These are phyloP conservation scores for Crithidia mellificae DNA, from an alignment of 208 protist species.

Conservation along the genomic window DNA sequence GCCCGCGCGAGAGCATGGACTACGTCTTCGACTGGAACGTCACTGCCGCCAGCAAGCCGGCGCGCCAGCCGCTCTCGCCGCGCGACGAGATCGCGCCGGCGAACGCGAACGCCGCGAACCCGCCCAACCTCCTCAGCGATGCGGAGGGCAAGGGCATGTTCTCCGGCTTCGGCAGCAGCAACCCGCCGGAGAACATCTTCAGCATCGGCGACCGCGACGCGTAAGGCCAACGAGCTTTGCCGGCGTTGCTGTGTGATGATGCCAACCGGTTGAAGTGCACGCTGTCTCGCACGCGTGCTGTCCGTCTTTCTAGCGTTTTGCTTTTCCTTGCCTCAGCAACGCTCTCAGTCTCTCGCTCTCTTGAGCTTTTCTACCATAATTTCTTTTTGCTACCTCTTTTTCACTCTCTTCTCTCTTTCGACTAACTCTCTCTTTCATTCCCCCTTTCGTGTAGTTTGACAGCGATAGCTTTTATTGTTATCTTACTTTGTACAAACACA, in stretches of 20 bases:
- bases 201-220: constrained; percentile 43
- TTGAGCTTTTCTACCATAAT: too few relatives aligned
- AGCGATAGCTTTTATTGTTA: too few relatives aligned
- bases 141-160: constrained; percentile 47
- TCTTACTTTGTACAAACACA: not conserved
- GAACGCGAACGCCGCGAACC: constrained; percentile 17
- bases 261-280: too few relatives aligned
- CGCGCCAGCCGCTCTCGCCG: constrained; percentile 8
- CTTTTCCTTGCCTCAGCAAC: too few relatives aligned
- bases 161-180: constrained; percentile 47
- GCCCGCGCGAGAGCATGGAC: constrained; percentile 40
- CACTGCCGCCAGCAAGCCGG: constrained; percentile 8
- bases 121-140: constrained; percentile 45
- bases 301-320: too few relatives aligned
- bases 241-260: not conserved
- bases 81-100: constrained; percentile 34
- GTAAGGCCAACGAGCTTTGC: constrained; percentile 4
- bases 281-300: too few relatives aligned
- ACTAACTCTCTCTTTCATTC: too few relatives aligned
- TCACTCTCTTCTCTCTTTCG: too few relatives aligned
- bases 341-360: too few relatives aligned
- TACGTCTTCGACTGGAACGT: constrained; percentile 60
- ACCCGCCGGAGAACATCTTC: constrained; percentile 44
- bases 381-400: too few relatives aligned
- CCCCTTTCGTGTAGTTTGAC: too few relatives aligned